Percentiles rank a stretch among this genome's conserved stretches.
Evolutionary conservation across 2,329 filamentous ascomycete genomes (phyloP).

Genomic region (Macrophomina pseudophaseolina): DNA sequence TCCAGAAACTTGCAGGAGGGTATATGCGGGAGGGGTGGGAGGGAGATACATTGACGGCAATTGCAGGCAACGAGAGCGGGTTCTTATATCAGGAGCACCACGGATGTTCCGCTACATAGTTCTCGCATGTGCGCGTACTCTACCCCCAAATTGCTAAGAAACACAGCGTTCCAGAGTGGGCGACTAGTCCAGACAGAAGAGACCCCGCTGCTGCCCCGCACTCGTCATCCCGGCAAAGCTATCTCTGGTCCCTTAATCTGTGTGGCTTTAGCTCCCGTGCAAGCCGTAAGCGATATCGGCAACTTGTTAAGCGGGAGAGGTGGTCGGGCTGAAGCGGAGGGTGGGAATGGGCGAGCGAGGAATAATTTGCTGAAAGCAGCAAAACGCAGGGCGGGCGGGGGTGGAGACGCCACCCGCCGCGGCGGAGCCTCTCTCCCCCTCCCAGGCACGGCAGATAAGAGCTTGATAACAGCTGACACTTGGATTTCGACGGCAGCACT

Average conservation of each 20-base stretch:
- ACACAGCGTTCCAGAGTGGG: not conserved
- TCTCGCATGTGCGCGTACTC: not conserved
- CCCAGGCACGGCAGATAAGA: not conserved
- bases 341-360: not conserved
- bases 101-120: not conserved
- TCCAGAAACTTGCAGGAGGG: not conserved
- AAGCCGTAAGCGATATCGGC: not conserved
- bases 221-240: not conserved
- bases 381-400: not conserved
- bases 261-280: not conserved
- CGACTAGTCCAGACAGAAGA: not conserved
- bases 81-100: not conserved
- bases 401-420: not conserved
- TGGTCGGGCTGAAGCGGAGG: not conserved
- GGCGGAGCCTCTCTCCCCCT: not conserved
- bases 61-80: not conserved
- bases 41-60: not conserved
- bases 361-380: conserved; percentile 23
- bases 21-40: not conserved
- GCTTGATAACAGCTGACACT: not conserved
- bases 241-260: not conserved
- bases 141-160: conserved; percentile 22
- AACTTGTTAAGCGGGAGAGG: not conserved
- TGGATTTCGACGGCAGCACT: not conserved
- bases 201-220: conserved; percentile 1